Evolutionary conservation across 306 rosid genomes (phyloP), one percentile per base, ranked within the genome.

Genomic region (Trichosanthes truncata): DNA sequence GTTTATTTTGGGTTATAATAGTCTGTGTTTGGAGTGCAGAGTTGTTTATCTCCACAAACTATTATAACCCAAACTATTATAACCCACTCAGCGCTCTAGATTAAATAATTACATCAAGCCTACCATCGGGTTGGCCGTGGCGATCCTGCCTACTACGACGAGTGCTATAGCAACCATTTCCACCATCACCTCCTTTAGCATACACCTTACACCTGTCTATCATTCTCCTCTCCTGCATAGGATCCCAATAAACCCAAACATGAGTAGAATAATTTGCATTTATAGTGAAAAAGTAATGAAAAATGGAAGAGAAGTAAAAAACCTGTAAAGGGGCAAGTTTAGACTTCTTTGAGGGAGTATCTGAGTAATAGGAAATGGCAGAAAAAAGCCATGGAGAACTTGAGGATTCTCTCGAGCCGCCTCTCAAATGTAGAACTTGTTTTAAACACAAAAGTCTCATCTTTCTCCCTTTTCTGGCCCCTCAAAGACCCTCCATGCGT

Each of bases 261-360:
- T 75, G 15, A 65, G 57, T 72, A 57, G 36, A 43, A 12, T 6
- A 59, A 57, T 41, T 53, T 36, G 59, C 25, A 13, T 6, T 40
- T 25, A 38, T 5, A 35, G 26, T 3, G 62, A 41, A 13, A 31
- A 49, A 38, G 52, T 56, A 61, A 25, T 40, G 10, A n/a, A 36
- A 15, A 61, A 46, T 62, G 78, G 76, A 63, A 21, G 29, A 56
- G 60, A 26, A 68, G 67, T 26, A 21, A 53, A 18, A 62, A 86
- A 92, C 98, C 97, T 95, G 97, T 52, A 91, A 85, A 74, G 97
- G 98, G 74, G 97, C 93, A 78, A 90, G 90, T 86, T 91, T 95
- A 13, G 92, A 82, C 76, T 85, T 95, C 84, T 83, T 87, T 65
- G 26, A 79, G 35, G 92, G 86, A 33, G 86, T 33, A 77, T 88